Conservation (phyloP, 2,329 filamentous ascomycete species). For the Trichoderma guizhouense region DNA sequence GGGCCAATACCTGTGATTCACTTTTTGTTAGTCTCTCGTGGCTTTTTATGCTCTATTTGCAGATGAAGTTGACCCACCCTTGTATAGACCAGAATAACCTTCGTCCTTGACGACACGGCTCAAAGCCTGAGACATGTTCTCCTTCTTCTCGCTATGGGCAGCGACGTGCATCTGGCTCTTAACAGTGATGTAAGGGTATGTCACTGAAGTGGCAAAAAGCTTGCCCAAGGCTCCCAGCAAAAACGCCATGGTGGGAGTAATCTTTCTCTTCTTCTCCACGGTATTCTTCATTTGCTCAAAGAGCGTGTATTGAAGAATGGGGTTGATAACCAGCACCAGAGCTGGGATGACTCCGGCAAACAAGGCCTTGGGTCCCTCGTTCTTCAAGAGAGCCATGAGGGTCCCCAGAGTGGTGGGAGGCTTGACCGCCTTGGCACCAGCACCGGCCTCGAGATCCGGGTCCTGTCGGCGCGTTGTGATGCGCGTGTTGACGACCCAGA, state of each 20-base stretch:
- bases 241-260: constrained; percentile 86
- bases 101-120: constrained; percentile 80
- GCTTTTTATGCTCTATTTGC: background rate
- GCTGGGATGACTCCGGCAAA: constrained; percentile 93
- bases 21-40: constrained; percentile 8
- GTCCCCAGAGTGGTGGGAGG: constrained; percentile 75
- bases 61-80: constrained; percentile 54
- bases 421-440: constrained; percentile 39
- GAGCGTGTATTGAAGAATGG: constrained; percentile 96
- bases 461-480: constrained; percentile 83
- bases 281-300: constrained; percentile 97
- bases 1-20: constrained; percentile 72
- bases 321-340: constrained; percentile 92
- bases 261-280: constrained; percentile 67
- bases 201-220: constrained; percentile 87
- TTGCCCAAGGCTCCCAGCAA: constrained; percentile 90
- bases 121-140: constrained; percentile 76
- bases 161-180: constrained; percentile 98
- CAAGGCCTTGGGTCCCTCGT: constrained; percentile 80
- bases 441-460: constrained; percentile 41
- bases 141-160: constrained; percentile 68
- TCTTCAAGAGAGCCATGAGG: constrained; percentile 71
- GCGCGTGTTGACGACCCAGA: constrained; percentile 98
- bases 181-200: constrained; percentile 97
- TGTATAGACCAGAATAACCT: constrained; percentile 89